Conservation (phyloP, 768 basidiomycete species). For the Tylopilus rubrobrunneus region DNA sequence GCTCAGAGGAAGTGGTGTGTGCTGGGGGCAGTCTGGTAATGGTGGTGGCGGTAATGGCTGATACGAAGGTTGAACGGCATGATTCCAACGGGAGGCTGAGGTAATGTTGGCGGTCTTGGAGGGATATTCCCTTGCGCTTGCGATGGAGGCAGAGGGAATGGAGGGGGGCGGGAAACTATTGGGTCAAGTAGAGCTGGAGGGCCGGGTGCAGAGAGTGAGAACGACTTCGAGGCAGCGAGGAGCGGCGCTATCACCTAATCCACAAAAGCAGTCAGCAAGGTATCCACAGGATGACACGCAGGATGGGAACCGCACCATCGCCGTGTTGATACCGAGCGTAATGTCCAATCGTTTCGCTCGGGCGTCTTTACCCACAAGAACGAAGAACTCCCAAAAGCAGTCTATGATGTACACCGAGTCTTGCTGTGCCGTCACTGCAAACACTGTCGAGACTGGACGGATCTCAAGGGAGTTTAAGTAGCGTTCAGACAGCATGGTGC, state of each 20-base stretch:
- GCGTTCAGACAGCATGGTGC: not conserved
- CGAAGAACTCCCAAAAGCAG: slow-evolving; percentile 77
- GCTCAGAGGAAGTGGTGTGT: slow-evolving; percentile 22
- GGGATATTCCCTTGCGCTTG: slow-evolving; percentile 25
- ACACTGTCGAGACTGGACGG: slow-evolving; percentile 40
- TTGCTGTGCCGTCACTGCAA: slow-evolving; percentile 35
- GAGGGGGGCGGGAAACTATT: slow-evolving; percentile 14
- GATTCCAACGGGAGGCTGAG: slow-evolving; percentile 44
- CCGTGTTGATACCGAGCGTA: slow-evolving; percentile 53
- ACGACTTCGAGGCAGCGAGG: slow-evolving; percentile 56
- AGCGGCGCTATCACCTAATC: slow-evolving; percentile 50
- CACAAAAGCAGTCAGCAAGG: not conserved
- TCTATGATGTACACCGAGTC: slow-evolving; percentile 63
- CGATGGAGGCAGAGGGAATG: slow-evolving; percentile 26
- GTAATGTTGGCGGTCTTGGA: slow-evolving; percentile 47
- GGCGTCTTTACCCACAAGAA: slow-evolving; percentile 67
- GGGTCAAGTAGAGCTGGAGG: slow-evolving; percentile 24
- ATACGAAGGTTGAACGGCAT: slow-evolving; percentile 38
- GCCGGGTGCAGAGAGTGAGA: slow-evolving; percentile 43
- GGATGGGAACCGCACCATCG: slow-evolving; percentile 40
- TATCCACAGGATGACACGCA: not conserved
- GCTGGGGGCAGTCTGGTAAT: slow-evolving; percentile 29
- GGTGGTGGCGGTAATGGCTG: slow-evolving; percentile 35
- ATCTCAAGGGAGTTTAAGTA: slow-evolving; percentile 37
- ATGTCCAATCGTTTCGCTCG: slow-evolving; percentile 59